phyloP scores from a whole-genome alignment of 1,284 basidiomycete genomes.

The Trichosporon sp. region DNA sequence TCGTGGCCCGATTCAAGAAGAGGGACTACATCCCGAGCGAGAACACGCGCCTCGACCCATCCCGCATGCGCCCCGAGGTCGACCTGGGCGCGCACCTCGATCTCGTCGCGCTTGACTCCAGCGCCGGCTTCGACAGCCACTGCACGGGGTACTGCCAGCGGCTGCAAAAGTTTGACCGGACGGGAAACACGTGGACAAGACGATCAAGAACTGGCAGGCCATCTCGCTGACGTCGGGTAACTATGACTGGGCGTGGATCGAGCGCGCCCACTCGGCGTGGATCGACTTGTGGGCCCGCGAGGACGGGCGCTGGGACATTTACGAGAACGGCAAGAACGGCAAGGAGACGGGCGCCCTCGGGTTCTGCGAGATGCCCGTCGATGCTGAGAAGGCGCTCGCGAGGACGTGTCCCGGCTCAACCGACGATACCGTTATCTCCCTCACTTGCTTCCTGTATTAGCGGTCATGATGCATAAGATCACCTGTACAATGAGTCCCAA shows the following conservation, averaged over 20 bases:
- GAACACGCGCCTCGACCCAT: too few relatives aligned
- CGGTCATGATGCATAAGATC: conserved; percentile 14
- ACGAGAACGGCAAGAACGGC: not conserved
- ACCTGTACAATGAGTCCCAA: conserved; percentile 16
- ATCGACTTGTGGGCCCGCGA: not conserved
- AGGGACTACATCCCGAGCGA: too few relatives aligned
- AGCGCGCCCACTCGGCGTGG: not conserved
- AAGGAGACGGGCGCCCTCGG: too few relatives aligned
- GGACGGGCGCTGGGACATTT: not conserved
- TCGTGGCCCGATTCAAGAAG: not conserved
- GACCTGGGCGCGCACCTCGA: too few relatives aligned
- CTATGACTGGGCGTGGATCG: not conserved
- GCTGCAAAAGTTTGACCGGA: not conserved
- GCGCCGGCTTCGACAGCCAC: too few relatives aligned
- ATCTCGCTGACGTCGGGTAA: not conserved
- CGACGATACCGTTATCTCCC: not conserved
- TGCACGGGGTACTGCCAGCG: not conserved
- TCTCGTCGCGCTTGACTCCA: not conserved
- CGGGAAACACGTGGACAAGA: not conserved
- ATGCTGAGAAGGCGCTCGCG: not conserved
- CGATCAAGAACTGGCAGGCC: not conserved
- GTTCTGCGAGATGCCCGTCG: not conserved
- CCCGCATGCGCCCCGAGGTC: too few relatives aligned
- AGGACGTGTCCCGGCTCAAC: not conserved
- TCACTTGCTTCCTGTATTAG: not conserved